These are phyloP conservation scores for Aspergillus avenaceus DNA, from an alignment of 495 filamentous ascomycete species.

Conservation along the genomic window DNA sequence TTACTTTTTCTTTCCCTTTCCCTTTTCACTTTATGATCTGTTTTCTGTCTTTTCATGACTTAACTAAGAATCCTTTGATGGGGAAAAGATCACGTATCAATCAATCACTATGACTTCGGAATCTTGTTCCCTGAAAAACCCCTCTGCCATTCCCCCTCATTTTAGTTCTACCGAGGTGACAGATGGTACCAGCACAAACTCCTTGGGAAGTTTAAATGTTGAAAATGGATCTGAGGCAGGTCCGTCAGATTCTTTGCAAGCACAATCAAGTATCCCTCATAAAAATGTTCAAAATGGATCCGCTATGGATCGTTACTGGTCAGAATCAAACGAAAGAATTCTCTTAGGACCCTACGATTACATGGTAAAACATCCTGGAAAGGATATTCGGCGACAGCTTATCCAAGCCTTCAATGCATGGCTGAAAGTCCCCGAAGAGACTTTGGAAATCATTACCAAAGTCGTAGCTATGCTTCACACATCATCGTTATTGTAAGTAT, in stretches of 20 bases:
- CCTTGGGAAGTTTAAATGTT: too few species aligned
- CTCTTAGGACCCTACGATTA: slow-evolving; percentile 86
- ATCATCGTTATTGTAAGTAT: slow-evolving; percentile 69
- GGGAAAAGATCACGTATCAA: not conserved
- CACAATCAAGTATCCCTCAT: slow-evolving; percentile 20
- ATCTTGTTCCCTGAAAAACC: slow-evolving; percentile 45
- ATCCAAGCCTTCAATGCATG: slow-evolving; percentile 89
- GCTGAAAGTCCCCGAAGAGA: slow-evolving; percentile 76
- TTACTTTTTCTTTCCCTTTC: too few species aligned
- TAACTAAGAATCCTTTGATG: too few species aligned
- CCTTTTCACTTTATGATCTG: too few species aligned
- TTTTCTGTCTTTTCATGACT: too few species aligned
- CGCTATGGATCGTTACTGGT: slow-evolving; percentile 57
- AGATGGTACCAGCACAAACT: slow-evolving; percentile 21
- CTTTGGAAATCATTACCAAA: slow-evolving; percentile 75
- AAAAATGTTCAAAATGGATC: slow-evolving; percentile 38
- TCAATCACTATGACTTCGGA: slow-evolving; percentile 15
- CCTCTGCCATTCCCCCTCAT: slow-evolving; percentile 67
- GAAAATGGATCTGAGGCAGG: slow-evolving; percentile 41
- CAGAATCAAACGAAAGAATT: slow-evolving; percentile 69
- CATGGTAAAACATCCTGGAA: slow-evolving; percentile 78
- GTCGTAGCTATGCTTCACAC: slow-evolving; percentile 94
- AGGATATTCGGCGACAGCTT: slow-evolving; percentile 81
- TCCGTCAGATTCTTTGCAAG: slow-evolving; percentile 46
- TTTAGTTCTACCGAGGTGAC: slow-evolving; percentile 60